Conservation (phyloP, 225 moss, liverwort and hornwort species). For the Antitrichia curtipendula region DNA sequence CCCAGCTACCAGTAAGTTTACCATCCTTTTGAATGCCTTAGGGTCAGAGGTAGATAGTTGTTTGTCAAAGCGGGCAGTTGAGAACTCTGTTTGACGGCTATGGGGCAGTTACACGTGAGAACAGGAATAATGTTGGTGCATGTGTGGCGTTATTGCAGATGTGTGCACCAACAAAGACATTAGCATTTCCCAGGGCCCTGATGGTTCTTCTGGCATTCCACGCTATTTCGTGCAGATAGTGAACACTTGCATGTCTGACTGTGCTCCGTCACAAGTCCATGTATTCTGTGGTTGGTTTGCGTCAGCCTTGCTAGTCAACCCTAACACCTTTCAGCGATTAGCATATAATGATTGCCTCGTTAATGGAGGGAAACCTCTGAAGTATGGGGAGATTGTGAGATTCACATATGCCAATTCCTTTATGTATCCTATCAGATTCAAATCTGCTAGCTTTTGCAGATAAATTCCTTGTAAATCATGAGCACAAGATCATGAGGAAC, state of each 20-base stretch:
- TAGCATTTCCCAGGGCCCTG: constrained; percentile 47
- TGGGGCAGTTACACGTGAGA: constrained; percentile 7
- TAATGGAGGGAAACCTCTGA: constrained; percentile 32
- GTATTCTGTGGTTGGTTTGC: constrained; percentile 41
- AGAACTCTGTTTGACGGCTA: constrained; percentile 12
- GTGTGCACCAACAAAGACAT: constrained; percentile 53
- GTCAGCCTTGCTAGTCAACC: constrained; percentile 38
- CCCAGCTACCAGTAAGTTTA: constrained; percentile 19
- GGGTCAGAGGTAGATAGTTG: not conserved
- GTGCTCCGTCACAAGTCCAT: constrained; percentile 39
- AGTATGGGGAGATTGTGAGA: constrained; percentile 28
- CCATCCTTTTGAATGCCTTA: not conserved
- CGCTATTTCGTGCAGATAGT: constrained; percentile 47
- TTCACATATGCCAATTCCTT: constrained; percentile 40
- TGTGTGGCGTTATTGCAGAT: constrained; percentile 51
- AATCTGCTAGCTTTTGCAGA: constrained; percentile 37
- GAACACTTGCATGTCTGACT: constrained; percentile 45
- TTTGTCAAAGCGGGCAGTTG: constrained; percentile 1
- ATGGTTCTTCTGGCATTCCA: constrained; percentile 45
- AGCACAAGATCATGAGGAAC: not conserved
- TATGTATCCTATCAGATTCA: constrained; percentile 37
- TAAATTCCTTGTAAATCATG: not conserved
- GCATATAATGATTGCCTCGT: constrained; percentile 33
- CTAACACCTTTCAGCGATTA: constrained; percentile 25
- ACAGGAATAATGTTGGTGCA: constrained; percentile 42